Base-by-base conservation (phyloP, 495 filamentous ascomycete species). In the Aspergillus campestris region DNA sequence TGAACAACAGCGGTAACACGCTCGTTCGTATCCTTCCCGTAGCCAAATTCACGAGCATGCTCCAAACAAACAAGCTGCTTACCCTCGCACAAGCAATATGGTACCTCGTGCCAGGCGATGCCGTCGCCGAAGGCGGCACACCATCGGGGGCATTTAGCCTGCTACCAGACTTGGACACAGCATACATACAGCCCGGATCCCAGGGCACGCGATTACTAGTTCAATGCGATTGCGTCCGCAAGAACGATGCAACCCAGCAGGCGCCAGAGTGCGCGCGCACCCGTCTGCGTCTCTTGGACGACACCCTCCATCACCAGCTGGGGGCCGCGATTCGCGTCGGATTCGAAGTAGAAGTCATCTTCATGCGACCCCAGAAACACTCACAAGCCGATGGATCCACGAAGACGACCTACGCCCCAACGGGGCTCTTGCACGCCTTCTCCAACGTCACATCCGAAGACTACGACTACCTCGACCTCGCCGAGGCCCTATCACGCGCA, bases 321-420 rank as follows among this genome's bases (percentile, higher is more conserved):
- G 59, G 15, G 57, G 62, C 10, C 59, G 67, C 9, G 53, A 67
- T 28, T 75, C 86, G 38, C 64, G 45, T 87, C 9, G 85, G 85
- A 2, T 88, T 86, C 52, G 85, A 89, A 58, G 74, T 86, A 29
- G 85, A 89, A 55, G 77, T 89, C 27, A 69, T 84, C 9, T 82
- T 88, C 42, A 56, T 88, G 47, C 49, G 46, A 12, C 55, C 56
- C 12, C 41, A 38, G 7, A 29, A 31, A 28, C 41, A 6, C 14
- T 28, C 1, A 38, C 31, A 15, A 24, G 18, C 18, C 18, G 18
- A 24, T 4, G 18, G 18, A 24, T 24, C 18, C 18, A 24, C 18
- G 18, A 24, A 24, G 18, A 24, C 18, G 4, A 24, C 18, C 18
- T 48, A 51, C 31, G 30, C 39, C 14, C 44, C 47, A 12, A n/a